These are phyloP conservation scores for Trichophyton schoenleinii DNA, from an alignment of 2,329 filamentous ascomycete genomes.

Conservation along the genomic window DNA sequence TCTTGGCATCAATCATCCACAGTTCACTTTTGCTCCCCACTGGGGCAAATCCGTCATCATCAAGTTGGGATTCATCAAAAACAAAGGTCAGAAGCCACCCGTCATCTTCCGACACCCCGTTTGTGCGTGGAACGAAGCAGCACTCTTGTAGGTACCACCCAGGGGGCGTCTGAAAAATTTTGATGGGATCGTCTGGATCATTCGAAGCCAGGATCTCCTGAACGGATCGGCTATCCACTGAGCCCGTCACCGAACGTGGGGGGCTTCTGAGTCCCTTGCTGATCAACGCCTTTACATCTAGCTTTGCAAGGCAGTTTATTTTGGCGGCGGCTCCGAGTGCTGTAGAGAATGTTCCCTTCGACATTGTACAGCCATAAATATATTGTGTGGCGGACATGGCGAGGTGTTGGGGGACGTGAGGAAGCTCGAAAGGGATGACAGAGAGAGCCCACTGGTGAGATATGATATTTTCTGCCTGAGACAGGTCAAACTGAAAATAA, in stretches of 20 bases:
- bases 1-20: conserved; percentile 54
- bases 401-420: conserved; percentile 42
- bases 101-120: conserved; percentile 44
- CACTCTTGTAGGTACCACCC: conserved; percentile 56
- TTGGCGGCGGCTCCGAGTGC: background rate
- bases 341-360: background rate
- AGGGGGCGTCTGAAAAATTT: conserved; percentile 48
- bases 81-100: conserved; percentile 57
- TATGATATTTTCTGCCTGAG: conserved; percentile 29
- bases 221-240: conserved; percentile 47
- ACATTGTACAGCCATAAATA: conserved; percentile 48
- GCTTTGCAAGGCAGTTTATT: background rate
- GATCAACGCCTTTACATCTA: conserved; percentile 38
- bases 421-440: conserved; percentile 56
- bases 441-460: conserved; percentile 52
- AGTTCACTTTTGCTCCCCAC: conserved; percentile 45
- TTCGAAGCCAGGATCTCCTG: conserved; percentile 38
- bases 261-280: conserved; percentile 36
- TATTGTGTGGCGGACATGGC: conserved; percentile 49
- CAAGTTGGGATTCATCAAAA: conserved; percentile 54
- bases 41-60: conserved; percentile 37
- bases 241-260: conserved; percentile 44
- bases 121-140: conserved; percentile 45
- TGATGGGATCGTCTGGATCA: conserved; percentile 44
- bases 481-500: conserved; percentile 51